Base-by-base conservation (phyloP, 805 yeast genomes). In the Clavispora phyllophila region DNA sequence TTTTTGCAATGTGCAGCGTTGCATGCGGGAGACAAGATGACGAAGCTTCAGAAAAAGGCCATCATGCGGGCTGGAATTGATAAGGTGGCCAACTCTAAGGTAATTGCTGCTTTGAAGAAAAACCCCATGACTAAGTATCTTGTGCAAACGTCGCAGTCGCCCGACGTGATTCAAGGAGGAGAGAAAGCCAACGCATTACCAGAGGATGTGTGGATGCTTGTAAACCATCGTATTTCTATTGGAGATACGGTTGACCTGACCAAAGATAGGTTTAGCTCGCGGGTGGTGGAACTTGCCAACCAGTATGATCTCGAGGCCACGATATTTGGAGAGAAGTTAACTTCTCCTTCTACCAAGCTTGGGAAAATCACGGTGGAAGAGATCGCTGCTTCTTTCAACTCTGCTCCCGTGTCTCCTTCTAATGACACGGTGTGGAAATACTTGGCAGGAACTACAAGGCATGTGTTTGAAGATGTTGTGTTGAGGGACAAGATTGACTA, bases 1-100 rank as follows among this genome's bases (percentile, higher is more conserved):
- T 61, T 68, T 36, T 61, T 82, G 49, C 81, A 81, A 55, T 86
- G 95, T 61, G 53, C 75, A 42, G 91, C 89, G 0, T 73, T 73
- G 37, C 72, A 81, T 48, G 46, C 49, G 36, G 62, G 63, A 15
- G 56, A 57, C 24, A 53, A 50, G 24, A 26, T 61, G 36, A 51
- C 65, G 14, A 22, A 39, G 13, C 18, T 48, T 25, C 44, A 58
- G 23, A 60, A 54, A 34, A 62, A 62, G 44, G 51, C 62, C 3
- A 66, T 70, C 25, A 54, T 68, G 40, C 56, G 66, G 40, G 67
- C 72, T 3, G 68, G 62, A 1, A 59, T 42, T 44, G 70, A 68
- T 48, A 60, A 58, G 34, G 49, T 58, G 18, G 66, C 73, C 29
- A 68, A 65, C 45, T 43, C 53, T 23, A 47, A 54, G 39, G 50